Base-by-base conservation (phyloP, 2,329 filamentous ascomycete species). In the Alternaria sp. region DNA sequence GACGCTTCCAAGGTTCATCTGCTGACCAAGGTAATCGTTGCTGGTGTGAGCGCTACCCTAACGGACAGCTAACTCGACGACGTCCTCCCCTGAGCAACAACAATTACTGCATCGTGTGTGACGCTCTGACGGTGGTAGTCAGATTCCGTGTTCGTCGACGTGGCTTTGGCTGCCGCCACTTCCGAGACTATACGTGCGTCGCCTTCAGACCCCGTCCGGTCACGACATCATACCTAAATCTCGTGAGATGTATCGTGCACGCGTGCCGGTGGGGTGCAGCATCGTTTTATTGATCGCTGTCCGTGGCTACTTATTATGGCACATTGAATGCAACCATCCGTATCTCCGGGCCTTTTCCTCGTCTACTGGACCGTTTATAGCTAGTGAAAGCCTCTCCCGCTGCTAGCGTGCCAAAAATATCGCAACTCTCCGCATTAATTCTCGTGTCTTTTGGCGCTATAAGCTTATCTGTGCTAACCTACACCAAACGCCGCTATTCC, bases 341-440 rank as follows among this genome's bases (percentile, higher is more conserved):
- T 64, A 72, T 70, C 66, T 57, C 69, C 73, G 73, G 75, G 57
- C 57, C 60, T 65, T 74, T 71, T 65, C 23, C 58, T 76, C 71
- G 71, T 68, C 69, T 74, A 62, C 47, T 46, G 54, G 54, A 44
- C 62, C 58, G 36, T 61, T 62, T 67, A 54, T 51, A 55, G 62
- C 62, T 60, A 62, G 67, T 57, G 59, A 62, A 60, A 49, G 65
- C 67, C 69, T 47, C 59, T 64, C 67, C 72, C 70, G 69, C 65
- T 68, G 63, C 66, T 56, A 60, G 30, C 58, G 45, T 69, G 60
- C 75, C 71, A 78, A 78, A 78, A 78, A 78, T 78, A 79, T 49
- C 57, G 12, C 43, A 32, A 49, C 50, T 66, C 68, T 69, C 73
- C 72, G 71, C 72, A 65, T 67, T 61, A 25, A 60, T 60, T 67